Conservation (phyloP, 768 basidiomycete species). For the Tulasnella sp. region DNA sequence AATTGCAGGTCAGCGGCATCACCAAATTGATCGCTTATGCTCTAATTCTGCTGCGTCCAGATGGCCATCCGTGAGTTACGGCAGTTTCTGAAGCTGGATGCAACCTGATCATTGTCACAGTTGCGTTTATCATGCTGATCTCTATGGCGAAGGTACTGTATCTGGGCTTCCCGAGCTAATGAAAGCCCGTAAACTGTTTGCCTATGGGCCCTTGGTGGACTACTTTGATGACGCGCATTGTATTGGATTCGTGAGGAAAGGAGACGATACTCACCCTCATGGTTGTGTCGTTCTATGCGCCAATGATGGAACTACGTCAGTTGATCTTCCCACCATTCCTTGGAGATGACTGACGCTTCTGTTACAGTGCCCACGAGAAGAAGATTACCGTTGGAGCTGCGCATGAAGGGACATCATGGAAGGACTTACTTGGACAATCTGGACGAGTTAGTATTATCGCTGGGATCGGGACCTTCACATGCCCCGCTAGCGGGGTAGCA, state of each 20-base stretch:
- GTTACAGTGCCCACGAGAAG: neutral
- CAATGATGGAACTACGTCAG: conserved; percentile 30
- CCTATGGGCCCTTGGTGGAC: conserved; percentile 51
- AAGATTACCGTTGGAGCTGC: neutral
- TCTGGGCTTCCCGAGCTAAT: conserved; percentile 43
- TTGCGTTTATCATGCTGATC: conserved; percentile 78
- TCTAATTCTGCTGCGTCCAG: conserved; percentile 53
- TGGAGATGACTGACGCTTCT: neutral
- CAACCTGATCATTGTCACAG: conserved; percentile 31
- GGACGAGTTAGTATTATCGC: neutral
- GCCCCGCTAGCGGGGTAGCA: conserved; percentile 6
- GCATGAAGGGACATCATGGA: conserved; percentile 1
- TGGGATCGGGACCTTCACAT: conserved; percentile 4
- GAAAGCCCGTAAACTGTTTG: conserved; percentile 47
- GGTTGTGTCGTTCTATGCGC: conserved; percentile 66
- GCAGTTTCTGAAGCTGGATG: neutral
- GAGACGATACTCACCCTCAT: conserved; percentile 33
- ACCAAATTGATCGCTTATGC: conserved; percentile 80
- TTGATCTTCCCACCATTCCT: no score
- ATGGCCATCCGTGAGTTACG: conserved; percentile 57
- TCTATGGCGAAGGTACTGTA: conserved; percentile 39
- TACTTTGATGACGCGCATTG: conserved; percentile 45
- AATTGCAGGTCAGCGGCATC: conserved; percentile 42
- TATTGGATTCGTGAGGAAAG: conserved; percentile 64
- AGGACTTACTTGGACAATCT: conserved; percentile 1